Percentiles rank a stretch among this genome's conserved stretches.
These are phyloP conservation scores for Pseudopithomyces chartarum DNA, from an alignment of 2,329 filamentous ascomycete genomes.

Conservation along the genomic window DNA sequence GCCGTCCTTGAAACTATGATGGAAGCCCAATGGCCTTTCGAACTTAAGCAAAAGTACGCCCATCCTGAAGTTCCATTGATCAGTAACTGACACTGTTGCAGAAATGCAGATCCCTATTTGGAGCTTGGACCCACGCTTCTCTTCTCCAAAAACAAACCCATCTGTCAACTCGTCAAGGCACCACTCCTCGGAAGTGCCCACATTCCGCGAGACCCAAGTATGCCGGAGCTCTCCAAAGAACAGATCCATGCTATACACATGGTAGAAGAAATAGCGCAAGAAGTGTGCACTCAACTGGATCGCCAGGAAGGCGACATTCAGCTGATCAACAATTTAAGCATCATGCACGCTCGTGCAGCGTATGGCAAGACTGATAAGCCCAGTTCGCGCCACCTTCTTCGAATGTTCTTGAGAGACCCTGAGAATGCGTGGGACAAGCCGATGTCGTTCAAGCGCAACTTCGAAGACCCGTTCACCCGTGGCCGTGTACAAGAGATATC, in stretches of 20 bases:
- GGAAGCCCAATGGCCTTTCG: slow-evolving; percentile 42
- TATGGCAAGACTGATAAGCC: slow-evolving; percentile 32
- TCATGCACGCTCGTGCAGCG: slow-evolving; percentile 44
- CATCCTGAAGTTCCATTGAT: background rate
- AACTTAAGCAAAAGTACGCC: slow-evolving; percentile 44
- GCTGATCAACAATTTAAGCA: slow-evolving; percentile 43
- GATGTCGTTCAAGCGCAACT: slow-evolving; percentile 27
- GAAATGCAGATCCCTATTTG: slow-evolving; percentile 35
- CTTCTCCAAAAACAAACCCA: slow-evolving; percentile 42
- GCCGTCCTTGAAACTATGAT: slow-evolving; percentile 43
- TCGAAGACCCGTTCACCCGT: slow-evolving; percentile 38
- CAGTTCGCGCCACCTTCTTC: slow-evolving; percentile 41
- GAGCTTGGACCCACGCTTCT: slow-evolving; percentile 41
- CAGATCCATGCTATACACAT: slow-evolving; percentile 37
- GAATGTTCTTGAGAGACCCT: slow-evolving; percentile 46
- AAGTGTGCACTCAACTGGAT: slow-evolving; percentile 37
- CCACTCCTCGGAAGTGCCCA: slow-evolving; percentile 41
- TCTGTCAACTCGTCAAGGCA: slow-evolving; percentile 45
- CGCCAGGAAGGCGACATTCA: slow-evolving; percentile 44
- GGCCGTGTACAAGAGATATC: slow-evolving; percentile 40
- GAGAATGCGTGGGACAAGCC: slow-evolving; percentile 41
- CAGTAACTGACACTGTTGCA: slow-evolving; percentile 9
- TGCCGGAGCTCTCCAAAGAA: slow-evolving; percentile 35
- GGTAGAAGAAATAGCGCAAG: slow-evolving; percentile 35
- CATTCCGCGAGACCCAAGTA: slow-evolving; percentile 34